Conservation (phyloP, 768 basidiomycete species). For the Hygrophorus russula region DNA sequence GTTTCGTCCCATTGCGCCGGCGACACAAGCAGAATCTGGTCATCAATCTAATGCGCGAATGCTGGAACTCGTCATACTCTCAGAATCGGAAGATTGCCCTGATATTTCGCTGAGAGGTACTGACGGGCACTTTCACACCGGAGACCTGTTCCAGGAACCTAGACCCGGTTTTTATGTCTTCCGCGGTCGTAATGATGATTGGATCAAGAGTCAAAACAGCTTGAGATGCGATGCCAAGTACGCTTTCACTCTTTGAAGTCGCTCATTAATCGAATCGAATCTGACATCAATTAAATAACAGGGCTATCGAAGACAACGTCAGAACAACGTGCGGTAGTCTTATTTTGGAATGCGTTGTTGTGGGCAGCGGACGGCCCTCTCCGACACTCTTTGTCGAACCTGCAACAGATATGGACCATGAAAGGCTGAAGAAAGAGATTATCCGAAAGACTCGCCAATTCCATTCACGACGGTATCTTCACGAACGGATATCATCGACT, state of each 20-base stretch:
- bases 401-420: constrained; percentile 35
- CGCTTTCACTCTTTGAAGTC: constrained; percentile 10
- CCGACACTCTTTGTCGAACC: constrained; percentile 72
- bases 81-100: constrained; percentile 62
- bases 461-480: constrained; percentile 64
- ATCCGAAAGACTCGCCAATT: constrained; percentile 63
- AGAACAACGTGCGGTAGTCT: constrained; percentile 52
- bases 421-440: constrained; percentile 58
- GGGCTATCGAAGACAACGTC: constrained; percentile 70
- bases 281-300: constrained; percentile 14
- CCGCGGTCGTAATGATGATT: constrained; percentile 71
- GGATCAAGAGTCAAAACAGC: constrained; percentile 77
- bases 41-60: constrained; percentile 47
- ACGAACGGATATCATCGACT: constrained; percentile 60
- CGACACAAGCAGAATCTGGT: constrained; percentile 24
- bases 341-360: constrained; percentile 66
- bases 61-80: constrained; percentile 59
- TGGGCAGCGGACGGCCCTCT: constrained; percentile 65
- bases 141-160: constrained; percentile 67
- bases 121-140: constrained; percentile 72
- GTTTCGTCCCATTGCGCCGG: constrained; percentile 46
- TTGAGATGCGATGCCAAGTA: constrained; percentile 69
- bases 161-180: constrained; percentile 47
- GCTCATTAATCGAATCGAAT: neutral
- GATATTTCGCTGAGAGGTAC: constrained; percentile 39